Conservation (phyloP, 345 rosid species). For the Camelina laxa region DNA sequence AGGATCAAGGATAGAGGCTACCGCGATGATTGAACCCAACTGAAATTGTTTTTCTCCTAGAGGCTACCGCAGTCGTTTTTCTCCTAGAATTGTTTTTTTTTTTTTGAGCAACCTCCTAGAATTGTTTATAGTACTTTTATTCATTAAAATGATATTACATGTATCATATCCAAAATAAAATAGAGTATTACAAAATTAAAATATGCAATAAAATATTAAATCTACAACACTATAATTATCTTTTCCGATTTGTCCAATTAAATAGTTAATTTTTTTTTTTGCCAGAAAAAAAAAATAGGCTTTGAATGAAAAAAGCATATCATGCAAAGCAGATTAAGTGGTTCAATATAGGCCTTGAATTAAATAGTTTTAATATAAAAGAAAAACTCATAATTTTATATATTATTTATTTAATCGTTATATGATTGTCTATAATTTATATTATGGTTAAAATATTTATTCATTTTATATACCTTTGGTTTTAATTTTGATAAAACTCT, state of each 20-base stretch:
- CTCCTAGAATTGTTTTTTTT: neutral
- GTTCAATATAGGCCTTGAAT: too few relatives aligned
- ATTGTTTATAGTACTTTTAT: too few relatives aligned
- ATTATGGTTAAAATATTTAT: neutral
- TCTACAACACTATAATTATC: neutral
- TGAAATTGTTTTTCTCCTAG: too few relatives aligned
- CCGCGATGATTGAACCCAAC: too few relatives aligned
- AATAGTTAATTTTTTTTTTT: too few relatives aligned
- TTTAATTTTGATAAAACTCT: neutral
- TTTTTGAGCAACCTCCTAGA: too few relatives aligned
- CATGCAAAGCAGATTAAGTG: too few relatives aligned
- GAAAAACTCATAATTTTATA: neutral
- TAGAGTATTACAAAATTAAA: neutral
- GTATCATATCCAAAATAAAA: neutral
- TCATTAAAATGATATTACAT: neutral
- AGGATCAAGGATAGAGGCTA: too few relatives aligned
- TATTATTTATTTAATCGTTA: neutral
- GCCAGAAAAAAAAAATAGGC: too few relatives aligned
- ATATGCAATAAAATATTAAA: neutral
- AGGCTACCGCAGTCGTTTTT: constrained; percentile 9
- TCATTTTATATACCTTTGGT: neutral
- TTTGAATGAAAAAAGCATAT: too few relatives aligned
- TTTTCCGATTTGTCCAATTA: neutral
- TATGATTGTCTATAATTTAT: neutral
- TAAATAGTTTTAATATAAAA: too few relatives aligned